These are phyloP conservation scores for Fomitopsis betulina DNA, from an alignment of 1,284 basidiomycete genomes.

Conservation along the genomic window DNA sequence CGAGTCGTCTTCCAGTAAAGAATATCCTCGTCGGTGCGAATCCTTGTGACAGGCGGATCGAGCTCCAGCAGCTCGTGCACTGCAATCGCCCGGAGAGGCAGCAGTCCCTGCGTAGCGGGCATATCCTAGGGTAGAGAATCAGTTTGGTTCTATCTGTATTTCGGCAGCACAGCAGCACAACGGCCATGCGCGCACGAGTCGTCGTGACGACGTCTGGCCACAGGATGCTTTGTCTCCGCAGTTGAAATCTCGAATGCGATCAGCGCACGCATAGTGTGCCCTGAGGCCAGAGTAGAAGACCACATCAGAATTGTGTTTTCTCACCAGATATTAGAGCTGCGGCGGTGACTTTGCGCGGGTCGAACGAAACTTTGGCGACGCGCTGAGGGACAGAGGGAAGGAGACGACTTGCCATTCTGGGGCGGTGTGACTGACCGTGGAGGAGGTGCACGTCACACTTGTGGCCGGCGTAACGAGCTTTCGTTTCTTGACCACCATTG, in stretches of 20 bases:
- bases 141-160: neutral
- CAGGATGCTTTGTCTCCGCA: neutral
- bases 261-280: too few relatives aligned
- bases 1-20: constrained; percentile 60
- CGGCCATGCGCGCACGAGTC: neutral
- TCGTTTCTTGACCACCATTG: too few relatives aligned
- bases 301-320: too few relatives aligned
- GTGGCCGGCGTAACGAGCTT: neutral
- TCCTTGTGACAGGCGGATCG: constrained; percentile 34
- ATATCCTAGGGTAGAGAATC: neutral
- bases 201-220: neutral
- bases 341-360: neutral
- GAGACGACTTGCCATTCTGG: neutral
- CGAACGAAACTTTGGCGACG: too few relatives aligned
- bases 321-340: too few relatives aligned
- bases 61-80: constrained; percentile 29
- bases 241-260: neutral
- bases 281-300: too few relatives aligned
- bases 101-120: constrained; percentile 18
- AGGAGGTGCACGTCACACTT: neutral
- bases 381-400: neutral
- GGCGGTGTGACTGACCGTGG: neutral
- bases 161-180: neutral
- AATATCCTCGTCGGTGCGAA: constrained; percentile 68
- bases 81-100: constrained; percentile 39